Percentiles rank a stretch among this genome's conserved stretches.
These are phyloP conservation scores for Citrus sp. DNA, from an alignment of 345 rosid species.

Conservation along the genomic window DNA sequence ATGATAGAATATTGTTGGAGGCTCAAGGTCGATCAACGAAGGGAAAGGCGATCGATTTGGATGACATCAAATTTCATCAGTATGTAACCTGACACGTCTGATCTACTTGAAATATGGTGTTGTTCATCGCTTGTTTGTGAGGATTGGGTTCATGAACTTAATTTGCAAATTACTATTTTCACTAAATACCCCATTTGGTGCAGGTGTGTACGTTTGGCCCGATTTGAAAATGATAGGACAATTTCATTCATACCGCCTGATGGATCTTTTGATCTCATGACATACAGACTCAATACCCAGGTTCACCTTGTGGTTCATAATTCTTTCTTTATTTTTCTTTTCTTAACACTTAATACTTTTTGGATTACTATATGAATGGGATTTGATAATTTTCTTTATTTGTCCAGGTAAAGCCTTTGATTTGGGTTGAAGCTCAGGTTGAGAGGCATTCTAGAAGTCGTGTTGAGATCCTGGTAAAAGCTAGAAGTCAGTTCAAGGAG, in stretches of 20 bases:
- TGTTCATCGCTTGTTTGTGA: not conserved
- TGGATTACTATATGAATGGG: not conserved
- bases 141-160: constrained; percentile 1
- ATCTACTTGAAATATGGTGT: constrained; percentile 9
- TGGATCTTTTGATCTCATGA: constrained; percentile 97
- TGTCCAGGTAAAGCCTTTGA: constrained; percentile 79
- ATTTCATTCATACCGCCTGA: constrained; percentile 98
- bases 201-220: constrained; percentile 96
- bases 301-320: constrained; percentile 31
- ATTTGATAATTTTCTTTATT: not conserved
- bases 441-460: constrained; percentile 95
- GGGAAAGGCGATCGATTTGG: constrained; percentile 96
- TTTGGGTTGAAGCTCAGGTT: constrained; percentile 95
- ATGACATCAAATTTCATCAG: constrained; percentile 98
- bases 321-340: not conserved
- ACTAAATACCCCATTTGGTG: constrained; percentile 13
- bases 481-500: constrained; percentile 91
- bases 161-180: not conserved
- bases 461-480: constrained; percentile 82
- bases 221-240: constrained; percentile 93
- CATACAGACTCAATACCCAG: constrained; percentile 96
- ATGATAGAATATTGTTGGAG: constrained; percentile 90
- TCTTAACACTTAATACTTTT: not conserved
- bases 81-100: constrained; percentile 25
- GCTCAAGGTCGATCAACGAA: constrained; percentile 94